Base-by-base conservation (phyloP, 2,329 filamentous ascomycete genomes). In the Penicillium sclerotigenum region DNA sequence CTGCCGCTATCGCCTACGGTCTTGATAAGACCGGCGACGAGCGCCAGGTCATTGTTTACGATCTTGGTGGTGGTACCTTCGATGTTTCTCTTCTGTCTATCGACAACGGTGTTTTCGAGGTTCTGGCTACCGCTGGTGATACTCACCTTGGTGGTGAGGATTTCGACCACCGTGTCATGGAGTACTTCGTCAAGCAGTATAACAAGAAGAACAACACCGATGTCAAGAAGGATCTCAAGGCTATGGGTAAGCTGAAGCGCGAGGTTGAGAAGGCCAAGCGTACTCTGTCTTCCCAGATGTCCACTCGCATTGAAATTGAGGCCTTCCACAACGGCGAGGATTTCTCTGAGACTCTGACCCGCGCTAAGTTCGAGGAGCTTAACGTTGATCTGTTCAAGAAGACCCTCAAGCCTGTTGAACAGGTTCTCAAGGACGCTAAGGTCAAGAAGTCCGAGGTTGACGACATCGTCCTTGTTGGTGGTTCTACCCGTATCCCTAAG, bases 231-330 rank as follows among this genome's bases (percentile, higher is more conserved):
- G 91, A 97, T 74, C 80, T 88, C 65, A 97, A 97, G 89, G 88
- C 93, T 66, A 97, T 97, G 92, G 91, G 92, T 81, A 99, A 97
- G 83, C 86, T 99, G 69, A 97, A 97, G 90, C 92, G 94, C 71
- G 94, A 97, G 80, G 93, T 94, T 68, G 94, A 99, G 80, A 97
- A 97, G 87, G 94, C 94, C 80, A 99, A 99, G 89, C 90, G 94
- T 73, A 95, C 92, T 68, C 87, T 99, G 55, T 96, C 90, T 72
- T 94, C 90, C 65, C 91, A 95, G 81, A 92, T 91, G 87, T 91
- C 89, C 65, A 90, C 90, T 66, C 89, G 90, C 68, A 91, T 96
- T 68, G 94, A 97, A 81, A 97, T 99, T 64, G 94, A 99, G 79
- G 88, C 90, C 67, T 96, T 99, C 89, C 89, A 90, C 80, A 87